Conservation (phyloP, 257 asterid genomes). For the Lavandula angustifolia region DNA sequence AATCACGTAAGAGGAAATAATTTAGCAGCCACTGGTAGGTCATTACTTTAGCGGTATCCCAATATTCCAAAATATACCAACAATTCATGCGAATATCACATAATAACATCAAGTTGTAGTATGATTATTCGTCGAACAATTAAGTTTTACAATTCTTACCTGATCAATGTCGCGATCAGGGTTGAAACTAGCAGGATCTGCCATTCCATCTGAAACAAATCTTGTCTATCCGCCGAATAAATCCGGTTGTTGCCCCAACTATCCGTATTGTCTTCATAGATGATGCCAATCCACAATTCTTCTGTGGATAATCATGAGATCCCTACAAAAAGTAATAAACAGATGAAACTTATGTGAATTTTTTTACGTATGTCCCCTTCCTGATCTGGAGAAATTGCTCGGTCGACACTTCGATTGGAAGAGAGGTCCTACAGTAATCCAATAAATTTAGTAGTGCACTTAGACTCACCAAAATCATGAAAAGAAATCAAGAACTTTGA, state of each 20-base stretch:
- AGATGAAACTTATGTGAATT: conserved; percentile 5
- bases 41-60: neutral
- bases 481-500: conserved; percentile 26
- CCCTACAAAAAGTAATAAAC: conserved; percentile 25
- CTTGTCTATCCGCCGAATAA: conserved; percentile 53
- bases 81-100: neutral
- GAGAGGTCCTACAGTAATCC: conserved; percentile 7
- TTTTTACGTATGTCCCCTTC: neutral
- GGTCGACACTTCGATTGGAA: conserved; percentile 24
- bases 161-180: conserved; percentile 87
- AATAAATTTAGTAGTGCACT: conserved; percentile 27
- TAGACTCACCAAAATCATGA: conserved; percentile 18
- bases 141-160: conserved; percentile 35
- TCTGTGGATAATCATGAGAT: conserved; percentile 61
- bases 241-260: conserved; percentile 49
- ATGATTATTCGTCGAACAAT: neutral
- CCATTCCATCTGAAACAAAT: conserved; percentile 98
- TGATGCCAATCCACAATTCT: conserved; percentile 46
- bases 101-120: neutral
- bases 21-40: neutral
- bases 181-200: conserved; percentile 88
- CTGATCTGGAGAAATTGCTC: conserved; percentile 20
- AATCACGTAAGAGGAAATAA: neutral
- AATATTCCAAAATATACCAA: neutral
- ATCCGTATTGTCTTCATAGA: conserved; percentile 66